Conservation (phyloP, 352 stramenopile genomes). For the Plasmopara viticola region DNA sequence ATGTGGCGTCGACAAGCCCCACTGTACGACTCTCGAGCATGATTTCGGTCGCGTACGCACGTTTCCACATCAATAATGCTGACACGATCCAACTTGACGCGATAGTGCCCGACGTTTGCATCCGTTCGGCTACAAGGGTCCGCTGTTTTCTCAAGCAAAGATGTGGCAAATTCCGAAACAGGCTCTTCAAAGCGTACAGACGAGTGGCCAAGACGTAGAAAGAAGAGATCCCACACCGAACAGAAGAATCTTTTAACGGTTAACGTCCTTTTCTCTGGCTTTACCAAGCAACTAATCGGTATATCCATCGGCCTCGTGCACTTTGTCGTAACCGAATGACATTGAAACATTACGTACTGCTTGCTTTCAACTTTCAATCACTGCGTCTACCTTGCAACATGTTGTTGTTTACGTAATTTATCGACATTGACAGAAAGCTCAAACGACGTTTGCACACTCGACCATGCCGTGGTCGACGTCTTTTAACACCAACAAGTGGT, state of each 20-base stretch:
- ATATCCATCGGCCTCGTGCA: slow-evolving; percentile 85
- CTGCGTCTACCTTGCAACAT: slow-evolving; percentile 21
- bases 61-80: slow-evolving; percentile 74
- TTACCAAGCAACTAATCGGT: slow-evolving; percentile 83
- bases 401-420: too few relatives aligned
- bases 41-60: slow-evolving; percentile 43
- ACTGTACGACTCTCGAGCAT: slow-evolving; percentile 46
- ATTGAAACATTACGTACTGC: slow-evolving; percentile 76
- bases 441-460: slow-evolving; percentile 65
- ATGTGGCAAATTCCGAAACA: slow-evolving; percentile 43
- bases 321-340: slow-evolving; percentile 86
- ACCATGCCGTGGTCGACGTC: slow-evolving; percentile 77
- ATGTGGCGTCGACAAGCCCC: slow-evolving; percentile 61
- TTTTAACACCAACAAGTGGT: slow-evolving; percentile 78
- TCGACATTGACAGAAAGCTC: slow-evolving; percentile 71
- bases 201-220: slow-evolving; percentile 69
- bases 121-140: slow-evolving; percentile 50
- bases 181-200: slow-evolving; percentile 81
- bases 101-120: slow-evolving; percentile 71
- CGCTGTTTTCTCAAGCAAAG: slow-evolving; percentile 40
- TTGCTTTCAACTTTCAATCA: slow-evolving; percentile 28
- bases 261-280: slow-evolving; percentile 82
- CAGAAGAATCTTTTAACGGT: slow-evolving; percentile 64
- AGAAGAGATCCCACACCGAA: slow-evolving; percentile 67
- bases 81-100: slow-evolving; percentile 70